Evolutionary conservation across 1,284 basidiomycete species (phyloP).

Genomic region (Puccinia horiana): DNA sequence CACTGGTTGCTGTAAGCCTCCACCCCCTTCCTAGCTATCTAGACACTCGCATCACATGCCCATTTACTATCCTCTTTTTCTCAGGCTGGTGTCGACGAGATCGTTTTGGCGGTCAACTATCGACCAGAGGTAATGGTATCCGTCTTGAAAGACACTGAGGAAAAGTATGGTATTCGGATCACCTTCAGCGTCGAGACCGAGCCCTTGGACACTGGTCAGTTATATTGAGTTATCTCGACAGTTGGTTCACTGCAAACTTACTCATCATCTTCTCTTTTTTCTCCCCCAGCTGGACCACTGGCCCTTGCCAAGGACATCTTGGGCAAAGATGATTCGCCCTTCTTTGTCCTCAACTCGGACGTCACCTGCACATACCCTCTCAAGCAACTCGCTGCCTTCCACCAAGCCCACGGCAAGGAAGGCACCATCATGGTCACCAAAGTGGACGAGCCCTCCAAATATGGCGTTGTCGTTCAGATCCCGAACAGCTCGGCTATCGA

Average conservation of each 20-base stretch:
- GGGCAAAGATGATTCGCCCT: slow-evolving; percentile 64
- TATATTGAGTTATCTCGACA: background rate
- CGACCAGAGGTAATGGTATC: slow-evolving; percentile 64
- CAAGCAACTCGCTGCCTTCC: slow-evolving; percentile 64
- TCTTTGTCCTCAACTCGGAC: slow-evolving; percentile 65
- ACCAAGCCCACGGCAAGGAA: slow-evolving; percentile 63
- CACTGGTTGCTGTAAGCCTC: slow-evolving; percentile 62
- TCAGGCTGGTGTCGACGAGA: slow-evolving; percentile 64
- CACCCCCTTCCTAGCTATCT: background rate
- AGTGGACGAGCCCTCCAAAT: slow-evolving; percentile 64
- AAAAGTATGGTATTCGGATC: slow-evolving; percentile 62
- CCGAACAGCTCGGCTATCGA: slow-evolving; percentile 62
- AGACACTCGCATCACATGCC: background rate
- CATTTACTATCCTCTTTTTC: background rate
- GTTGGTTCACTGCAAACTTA: background rate
- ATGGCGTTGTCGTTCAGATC: slow-evolving; percentile 64
- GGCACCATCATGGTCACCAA: slow-evolving; percentile 66
- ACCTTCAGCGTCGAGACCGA: slow-evolving; percentile 61
- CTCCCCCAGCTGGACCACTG: slow-evolving; percentile 62
- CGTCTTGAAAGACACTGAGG: slow-evolving; percentile 63
- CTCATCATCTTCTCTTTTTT: slow-evolving; percentile 1
- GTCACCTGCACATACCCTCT: slow-evolving; percentile 65
- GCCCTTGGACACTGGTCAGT: slow-evolving; percentile 63
- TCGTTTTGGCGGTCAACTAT: slow-evolving; percentile 65
- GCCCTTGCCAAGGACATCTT: slow-evolving; percentile 63